These are phyloP conservation scores for Hortiboletus campestris DNA, from an alignment of 768 basidiomycete species.

Conservation along the genomic window DNA sequence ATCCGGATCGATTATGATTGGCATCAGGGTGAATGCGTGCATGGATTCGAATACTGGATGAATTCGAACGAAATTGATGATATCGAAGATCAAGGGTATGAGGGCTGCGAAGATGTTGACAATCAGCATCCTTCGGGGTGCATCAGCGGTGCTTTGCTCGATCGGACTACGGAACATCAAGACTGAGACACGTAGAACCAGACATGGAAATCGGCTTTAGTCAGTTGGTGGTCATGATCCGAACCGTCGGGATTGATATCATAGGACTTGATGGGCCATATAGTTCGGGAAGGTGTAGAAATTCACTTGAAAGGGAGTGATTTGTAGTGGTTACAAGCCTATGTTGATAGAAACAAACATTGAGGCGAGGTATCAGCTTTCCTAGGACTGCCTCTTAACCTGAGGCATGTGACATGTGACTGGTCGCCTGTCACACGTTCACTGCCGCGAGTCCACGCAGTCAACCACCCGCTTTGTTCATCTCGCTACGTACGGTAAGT, in stretches of 20 bases:
- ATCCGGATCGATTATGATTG: background rate
- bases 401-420: slow-evolving; percentile 30
- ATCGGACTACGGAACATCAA: background rate
- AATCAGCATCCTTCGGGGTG: background rate
- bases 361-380: background rate
- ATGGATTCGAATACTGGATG: background rate
- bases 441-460: slow-evolving; percentile 22
- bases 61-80: no score
- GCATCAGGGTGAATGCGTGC: no score
- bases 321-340: background rate
- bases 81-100: background rate
- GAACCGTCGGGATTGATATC: no score
- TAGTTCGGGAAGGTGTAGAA: no score
- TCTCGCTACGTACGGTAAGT: slow-evolving; percentile 19
- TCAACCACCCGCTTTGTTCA: slow-evolving; percentile 16
- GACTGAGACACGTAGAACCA: background rate
- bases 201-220: background rate
- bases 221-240: background rate
- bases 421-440: background rate
- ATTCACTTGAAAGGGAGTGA: background rate
- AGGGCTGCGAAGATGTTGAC: background rate
- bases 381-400: no score
- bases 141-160: background rate
- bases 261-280: no score
- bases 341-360: no score